Evolutionary conservation across 2,329 filamentous ascomycete genomes (phyloP).

Genomic region (Huntiella decipiens): DNA sequence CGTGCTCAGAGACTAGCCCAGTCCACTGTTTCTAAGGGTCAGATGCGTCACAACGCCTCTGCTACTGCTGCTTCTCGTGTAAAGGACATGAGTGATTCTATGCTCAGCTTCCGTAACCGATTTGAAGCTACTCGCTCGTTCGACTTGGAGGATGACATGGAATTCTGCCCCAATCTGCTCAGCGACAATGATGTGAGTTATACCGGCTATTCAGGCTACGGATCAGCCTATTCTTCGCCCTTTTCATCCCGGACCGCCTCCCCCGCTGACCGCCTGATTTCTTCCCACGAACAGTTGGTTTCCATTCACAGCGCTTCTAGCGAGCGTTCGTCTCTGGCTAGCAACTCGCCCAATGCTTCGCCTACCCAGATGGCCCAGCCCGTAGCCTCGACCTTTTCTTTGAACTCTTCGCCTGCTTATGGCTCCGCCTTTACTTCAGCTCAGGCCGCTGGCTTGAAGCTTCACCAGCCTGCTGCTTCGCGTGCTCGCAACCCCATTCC

Average conservation of each 20-base stretch:
- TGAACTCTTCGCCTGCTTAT: slow-evolving; percentile 46
- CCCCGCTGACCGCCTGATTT: slow-evolving; percentile 17
- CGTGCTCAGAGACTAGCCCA: slow-evolving; percentile 57
- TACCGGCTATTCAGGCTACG: not conserved
- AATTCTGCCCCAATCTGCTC: slow-evolving; percentile 84
- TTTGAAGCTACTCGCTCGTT: slow-evolving; percentile 88
- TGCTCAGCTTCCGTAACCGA: slow-evolving; percentile 60
- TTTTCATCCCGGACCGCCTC: slow-evolving; percentile 12
- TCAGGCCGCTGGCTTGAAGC: slow-evolving; percentile 51
- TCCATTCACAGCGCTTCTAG: slow-evolving; percentile 88
- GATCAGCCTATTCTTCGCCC: not conserved
- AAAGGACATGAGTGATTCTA: slow-evolving; percentile 56
- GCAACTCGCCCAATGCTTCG: slow-evolving; percentile 80
- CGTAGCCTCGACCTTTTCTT: slow-evolving; percentile 57
- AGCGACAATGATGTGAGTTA: slow-evolving; percentile 78
- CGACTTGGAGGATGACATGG: slow-evolving; percentile 85
- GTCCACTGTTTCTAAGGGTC: slow-evolving; percentile 47
- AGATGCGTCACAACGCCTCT: slow-evolving; percentile 44
- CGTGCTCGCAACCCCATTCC: slow-evolving; percentile 89
- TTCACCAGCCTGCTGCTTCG: slow-evolving; percentile 79
- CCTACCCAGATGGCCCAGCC: slow-evolving; percentile 75
- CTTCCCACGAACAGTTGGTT: slow-evolving; percentile 42
- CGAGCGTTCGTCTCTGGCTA: slow-evolving; percentile 85
- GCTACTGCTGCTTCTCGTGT: slow-evolving; percentile 47
- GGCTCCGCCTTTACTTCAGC: slow-evolving; percentile 47